phyloP scores from a whole-genome alignment of 768 basidiomycete genomes.

The Steccherinum ochraceum region DNA sequence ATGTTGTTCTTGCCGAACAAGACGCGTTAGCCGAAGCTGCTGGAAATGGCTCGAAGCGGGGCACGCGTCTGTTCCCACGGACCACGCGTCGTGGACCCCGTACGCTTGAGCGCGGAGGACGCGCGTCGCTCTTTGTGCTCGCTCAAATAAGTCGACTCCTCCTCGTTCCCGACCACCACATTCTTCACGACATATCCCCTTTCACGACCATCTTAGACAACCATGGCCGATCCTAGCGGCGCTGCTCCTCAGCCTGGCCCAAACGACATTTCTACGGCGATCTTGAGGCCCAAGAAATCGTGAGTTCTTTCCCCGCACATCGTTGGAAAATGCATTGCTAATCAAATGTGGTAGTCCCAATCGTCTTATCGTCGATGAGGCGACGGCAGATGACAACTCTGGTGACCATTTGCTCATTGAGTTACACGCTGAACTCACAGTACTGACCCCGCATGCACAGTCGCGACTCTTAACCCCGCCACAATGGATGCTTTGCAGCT shows the following conservation, averaged over 20 bases:
- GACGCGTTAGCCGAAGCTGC: constrained; percentile 12
- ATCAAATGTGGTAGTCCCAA: constrained; percentile 62
- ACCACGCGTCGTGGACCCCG: constrained; percentile 10
- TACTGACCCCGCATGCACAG: too few relatives aligned
- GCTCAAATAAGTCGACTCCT: constrained; percentile 9
- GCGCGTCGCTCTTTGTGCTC: constrained; percentile 24
- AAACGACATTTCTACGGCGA: constrained; percentile 91
- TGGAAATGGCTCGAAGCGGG: constrained; percentile 17
- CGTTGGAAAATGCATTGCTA: constrained; percentile 8
- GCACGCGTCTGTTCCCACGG: constrained; percentile 13
- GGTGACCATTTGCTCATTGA: constrained; percentile 53
- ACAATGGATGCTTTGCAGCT: constrained; percentile 94
- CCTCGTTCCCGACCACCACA: constrained; percentile 12
- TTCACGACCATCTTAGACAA: constrained; percentile 17
- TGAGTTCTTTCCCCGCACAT: constrained; percentile 37
- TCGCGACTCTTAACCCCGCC: constrained; percentile 90
- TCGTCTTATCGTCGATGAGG: constrained; percentile 95
- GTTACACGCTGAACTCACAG: neutral
- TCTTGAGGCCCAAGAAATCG: constrained; percentile 97
- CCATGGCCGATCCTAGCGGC: constrained; percentile 69
- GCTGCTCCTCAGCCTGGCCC: constrained; percentile 78
- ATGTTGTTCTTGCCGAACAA: too few relatives aligned
- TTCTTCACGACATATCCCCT: neutral
- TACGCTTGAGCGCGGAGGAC: constrained; percentile 17
- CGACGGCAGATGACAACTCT: constrained; percentile 92